Evolutionary conservation across 768 basidiomycete species (phyloP).

Genomic region (Kwoniella botswanensis): DNA sequence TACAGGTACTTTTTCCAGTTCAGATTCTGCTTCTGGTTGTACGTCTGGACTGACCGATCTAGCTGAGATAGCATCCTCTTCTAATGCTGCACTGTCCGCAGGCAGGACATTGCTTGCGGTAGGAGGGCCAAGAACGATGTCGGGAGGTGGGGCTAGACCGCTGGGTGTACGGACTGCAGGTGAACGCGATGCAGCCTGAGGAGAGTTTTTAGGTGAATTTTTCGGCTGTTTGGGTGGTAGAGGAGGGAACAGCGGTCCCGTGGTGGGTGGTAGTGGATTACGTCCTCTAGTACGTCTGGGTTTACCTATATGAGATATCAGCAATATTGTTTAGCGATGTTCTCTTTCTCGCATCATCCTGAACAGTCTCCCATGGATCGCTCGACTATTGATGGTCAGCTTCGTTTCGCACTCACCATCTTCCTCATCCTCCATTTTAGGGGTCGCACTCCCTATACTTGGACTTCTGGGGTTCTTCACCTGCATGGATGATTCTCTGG

Average conservation of each 20-base stretch:
- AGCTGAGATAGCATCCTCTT: conserved; percentile 25
- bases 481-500: conserved; percentile 18
- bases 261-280: conserved; percentile 67
- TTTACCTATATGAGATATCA: conserved; percentile 16
- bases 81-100: not conserved
- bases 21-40: too few species aligned
- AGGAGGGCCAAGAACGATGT: conserved; percentile 53
- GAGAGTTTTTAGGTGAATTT: conserved; percentile 55
- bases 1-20: conserved; percentile 61
- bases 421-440: conserved; percentile 40
- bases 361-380: too few species aligned
- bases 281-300: conserved; percentile 47
- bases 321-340: not conserved
- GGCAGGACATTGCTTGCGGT: conserved; percentile 1
- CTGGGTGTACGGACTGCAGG: conserved; percentile 18
- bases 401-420: conserved; percentile 39
- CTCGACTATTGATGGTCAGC: too few species aligned
- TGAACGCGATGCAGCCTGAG: conserved; percentile 40
- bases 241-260: conserved; percentile 57
- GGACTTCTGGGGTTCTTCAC: conserved; percentile 27
- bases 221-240: conserved; percentile 59
- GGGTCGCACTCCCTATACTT: conserved; percentile 39
- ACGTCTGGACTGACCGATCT: conserved; percentile 35
- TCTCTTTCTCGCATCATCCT: too few species aligned
- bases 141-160: conserved; percentile 58